Conservation (phyloP, 768 basidiomycete genomes). For the Ramaria rubella region DNA sequence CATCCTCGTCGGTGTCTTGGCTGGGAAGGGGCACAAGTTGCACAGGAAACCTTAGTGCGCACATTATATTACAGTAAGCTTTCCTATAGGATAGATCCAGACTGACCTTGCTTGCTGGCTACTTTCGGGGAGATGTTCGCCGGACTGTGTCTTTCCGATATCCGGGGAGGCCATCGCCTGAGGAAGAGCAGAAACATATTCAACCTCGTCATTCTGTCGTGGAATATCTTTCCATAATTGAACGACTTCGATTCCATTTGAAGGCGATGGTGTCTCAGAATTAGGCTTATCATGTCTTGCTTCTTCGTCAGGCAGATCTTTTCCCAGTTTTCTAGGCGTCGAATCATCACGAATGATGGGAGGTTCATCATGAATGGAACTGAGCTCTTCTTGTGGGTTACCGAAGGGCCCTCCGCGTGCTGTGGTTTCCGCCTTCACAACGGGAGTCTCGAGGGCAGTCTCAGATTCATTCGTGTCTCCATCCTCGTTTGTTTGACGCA, state of each 20-base stretch:
- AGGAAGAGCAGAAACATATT: neutral
- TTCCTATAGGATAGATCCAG: slow-evolving; percentile 8
- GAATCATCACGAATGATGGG: neutral
- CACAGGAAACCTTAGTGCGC: neutral
- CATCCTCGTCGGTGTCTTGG: neutral
- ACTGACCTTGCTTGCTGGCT: slow-evolving; percentile 11
- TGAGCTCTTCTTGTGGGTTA: too few relatives aligned
- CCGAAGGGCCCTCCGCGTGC: too few relatives aligned
- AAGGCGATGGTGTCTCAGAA: neutral
- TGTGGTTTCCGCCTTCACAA: too few relatives aligned
- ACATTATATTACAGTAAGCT: slow-evolving; percentile 13
- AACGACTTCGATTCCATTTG: too few relatives aligned
- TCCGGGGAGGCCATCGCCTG: neutral
- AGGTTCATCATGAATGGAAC: too few relatives aligned
- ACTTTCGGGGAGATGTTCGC: neutral
- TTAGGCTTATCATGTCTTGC: neutral
- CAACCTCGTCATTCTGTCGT: neutral
- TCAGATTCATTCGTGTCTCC: too few relatives aligned
- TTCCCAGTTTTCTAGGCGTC: neutral
- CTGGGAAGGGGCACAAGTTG: neutral
- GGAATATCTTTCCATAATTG: too few relatives aligned
- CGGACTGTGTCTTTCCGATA: neutral
- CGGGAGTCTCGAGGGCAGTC: too few relatives aligned
- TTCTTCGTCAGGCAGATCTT: neutral
- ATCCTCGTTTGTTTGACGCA: too few relatives aligned